Conservation (phyloP, 306 rosid genomes). For the Glycine latifolia region DNA sequence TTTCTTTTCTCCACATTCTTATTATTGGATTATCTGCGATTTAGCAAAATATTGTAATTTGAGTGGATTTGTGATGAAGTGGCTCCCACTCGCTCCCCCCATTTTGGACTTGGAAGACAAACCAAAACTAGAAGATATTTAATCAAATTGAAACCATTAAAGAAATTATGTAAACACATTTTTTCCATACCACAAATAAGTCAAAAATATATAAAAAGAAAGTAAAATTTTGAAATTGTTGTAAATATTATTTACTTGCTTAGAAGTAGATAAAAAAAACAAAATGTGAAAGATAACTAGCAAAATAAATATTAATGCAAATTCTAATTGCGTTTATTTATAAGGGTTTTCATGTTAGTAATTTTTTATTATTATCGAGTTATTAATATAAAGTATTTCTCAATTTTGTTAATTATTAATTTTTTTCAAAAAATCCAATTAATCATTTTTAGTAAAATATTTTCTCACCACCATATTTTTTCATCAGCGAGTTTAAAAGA, state of each 20-base stretch:
- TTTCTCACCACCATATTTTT: too few species aligned
- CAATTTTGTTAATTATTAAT: too few species aligned
- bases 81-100: slow-evolving; percentile 53
- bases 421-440: too few species aligned
- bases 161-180: background rate
- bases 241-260: background rate
- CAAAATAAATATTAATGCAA: background rate
- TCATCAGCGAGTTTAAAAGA: too few species aligned
- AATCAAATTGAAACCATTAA: background rate
- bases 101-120: slow-evolving; percentile 21
- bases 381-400: too few species aligned
- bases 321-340: background rate
- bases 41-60: slow-evolving; percentile 33
- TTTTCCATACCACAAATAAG: background rate
- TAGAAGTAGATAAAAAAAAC: background rate
- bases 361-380: too few species aligned
- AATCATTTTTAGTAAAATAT: too few species aligned
- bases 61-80: slow-evolving; percentile 32
- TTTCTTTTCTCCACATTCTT: background rate
- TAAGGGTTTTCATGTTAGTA: too few species aligned
- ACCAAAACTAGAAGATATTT: background rate
- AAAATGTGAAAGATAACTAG: background rate
- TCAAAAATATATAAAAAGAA: background rate
- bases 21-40: background rate
- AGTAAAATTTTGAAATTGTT: background rate